phyloP scores from a whole-genome alignment of 164 flowering plant species.

The Pachysandra terminalis region DNA sequence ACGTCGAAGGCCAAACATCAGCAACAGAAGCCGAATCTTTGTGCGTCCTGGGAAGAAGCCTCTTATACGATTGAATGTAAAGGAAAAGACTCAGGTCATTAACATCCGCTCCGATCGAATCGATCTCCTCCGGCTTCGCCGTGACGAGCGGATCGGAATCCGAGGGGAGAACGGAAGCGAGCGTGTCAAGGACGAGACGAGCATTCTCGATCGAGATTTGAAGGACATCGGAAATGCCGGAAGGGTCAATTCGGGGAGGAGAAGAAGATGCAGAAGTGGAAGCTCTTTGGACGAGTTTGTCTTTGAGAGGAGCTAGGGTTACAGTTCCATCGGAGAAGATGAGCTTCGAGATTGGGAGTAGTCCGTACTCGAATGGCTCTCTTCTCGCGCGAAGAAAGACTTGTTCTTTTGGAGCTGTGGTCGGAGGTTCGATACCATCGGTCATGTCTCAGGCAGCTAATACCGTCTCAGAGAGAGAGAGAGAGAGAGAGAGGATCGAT shows the following conservation, averaged over 20 bases:
- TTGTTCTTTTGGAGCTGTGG: constrained; percentile 22
- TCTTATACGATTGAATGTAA: constrained; percentile 84
- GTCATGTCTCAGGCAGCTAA: constrained; percentile 9
- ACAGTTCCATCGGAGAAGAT: constrained; percentile 71
- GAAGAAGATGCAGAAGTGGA: constrained; percentile 9
- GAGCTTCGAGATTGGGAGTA: constrained; percentile 83
- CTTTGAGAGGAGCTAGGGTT: constrained; percentile 59
- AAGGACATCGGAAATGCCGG: constrained; percentile 48
- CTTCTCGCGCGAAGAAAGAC: constrained; percentile 47
- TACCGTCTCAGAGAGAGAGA: not conserved
- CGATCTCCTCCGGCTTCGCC: constrained; percentile 37
- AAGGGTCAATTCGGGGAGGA: constrained; percentile 33
- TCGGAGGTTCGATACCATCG: constrained; percentile 28
- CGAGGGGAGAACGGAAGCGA: constrained; percentile 60
- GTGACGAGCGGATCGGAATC: constrained; percentile 48
- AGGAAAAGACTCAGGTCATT: constrained; percentile 75
- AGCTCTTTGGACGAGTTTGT: constrained; percentile 30
- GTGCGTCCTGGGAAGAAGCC: constrained; percentile 77
- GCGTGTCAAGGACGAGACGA: constrained; percentile 69
- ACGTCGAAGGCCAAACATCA: constrained; percentile 97
- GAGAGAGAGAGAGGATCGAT: too few relatives aligned
- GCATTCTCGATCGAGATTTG: constrained; percentile 82
- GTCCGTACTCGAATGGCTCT: constrained; percentile 94
- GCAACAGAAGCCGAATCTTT: constrained; percentile 87
- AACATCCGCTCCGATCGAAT: constrained; percentile 55